Conservation (phyloP, 2,329 filamentous ascomycete genomes). For the Aureobasidium sp. region DNA sequence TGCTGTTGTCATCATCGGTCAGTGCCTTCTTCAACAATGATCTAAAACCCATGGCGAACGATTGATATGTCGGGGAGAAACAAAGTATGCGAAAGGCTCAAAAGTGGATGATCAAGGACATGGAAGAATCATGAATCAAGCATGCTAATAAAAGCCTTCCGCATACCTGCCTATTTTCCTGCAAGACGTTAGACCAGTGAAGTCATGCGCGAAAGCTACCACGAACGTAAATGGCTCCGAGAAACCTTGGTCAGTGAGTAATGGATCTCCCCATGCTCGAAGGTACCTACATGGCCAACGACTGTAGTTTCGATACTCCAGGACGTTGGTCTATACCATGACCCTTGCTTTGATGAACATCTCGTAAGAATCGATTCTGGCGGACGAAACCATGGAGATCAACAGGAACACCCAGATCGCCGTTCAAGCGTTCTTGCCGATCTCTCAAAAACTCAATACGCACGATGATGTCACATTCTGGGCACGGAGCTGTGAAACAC, state of each 20-base stretch:
- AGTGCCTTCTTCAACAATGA: background rate
- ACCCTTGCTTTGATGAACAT: too few relatives aligned
- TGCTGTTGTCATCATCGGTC: background rate
- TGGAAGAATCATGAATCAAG: background rate
- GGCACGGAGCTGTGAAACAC: background rate
- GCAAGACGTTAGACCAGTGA: constrained; percentile 7
- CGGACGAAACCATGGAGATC: background rate
- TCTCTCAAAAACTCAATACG: background rate
- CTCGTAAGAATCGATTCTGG: background rate
- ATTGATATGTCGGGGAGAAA: background rate
- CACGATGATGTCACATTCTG: background rate
- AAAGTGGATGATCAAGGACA: background rate
- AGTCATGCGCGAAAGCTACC: constrained; percentile 6
- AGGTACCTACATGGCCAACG: background rate
- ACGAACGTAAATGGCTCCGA: background rate
- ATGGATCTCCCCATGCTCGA: background rate
- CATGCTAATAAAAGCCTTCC: background rate
- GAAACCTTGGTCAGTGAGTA: background rate
- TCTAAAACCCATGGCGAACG: background rate
- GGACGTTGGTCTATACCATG: too few relatives aligned
- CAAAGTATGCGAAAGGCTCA: background rate
- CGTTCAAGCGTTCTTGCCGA: background rate
- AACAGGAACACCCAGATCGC: background rate
- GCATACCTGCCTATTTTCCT: background rate
- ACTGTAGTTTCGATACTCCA: too few relatives aligned